These are phyloP conservation scores for Diaporthe batatas DNA, from an alignment of 2,329 filamentous ascomycete species.

Conservation along the genomic window DNA sequence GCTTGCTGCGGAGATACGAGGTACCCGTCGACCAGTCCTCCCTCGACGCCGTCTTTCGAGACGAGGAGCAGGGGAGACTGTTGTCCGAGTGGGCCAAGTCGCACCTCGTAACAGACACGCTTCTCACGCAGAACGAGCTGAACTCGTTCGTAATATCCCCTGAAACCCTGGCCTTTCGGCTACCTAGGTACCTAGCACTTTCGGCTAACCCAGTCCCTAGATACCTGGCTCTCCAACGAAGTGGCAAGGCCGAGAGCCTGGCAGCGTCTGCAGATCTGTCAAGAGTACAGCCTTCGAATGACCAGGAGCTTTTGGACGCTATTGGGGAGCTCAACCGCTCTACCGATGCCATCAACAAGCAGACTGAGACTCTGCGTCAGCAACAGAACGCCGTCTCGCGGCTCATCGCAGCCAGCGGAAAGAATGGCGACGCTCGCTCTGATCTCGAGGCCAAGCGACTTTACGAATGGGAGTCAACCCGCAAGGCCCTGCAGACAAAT, in stretches of 20 bases:
- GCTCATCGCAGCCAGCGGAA: constrained; percentile 60
- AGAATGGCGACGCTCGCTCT: constrained; percentile 51
- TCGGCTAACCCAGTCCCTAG: constrained; percentile 50
- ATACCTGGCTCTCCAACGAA: constrained; percentile 63
- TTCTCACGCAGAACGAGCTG: constrained; percentile 68
- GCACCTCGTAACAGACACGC: constrained; percentile 64
- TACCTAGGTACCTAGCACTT: not conserved
- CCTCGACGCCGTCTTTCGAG: constrained; percentile 54
- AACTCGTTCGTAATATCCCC: constrained; percentile 64
- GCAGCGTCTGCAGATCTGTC: constrained; percentile 60
- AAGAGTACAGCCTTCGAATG: constrained; percentile 64
- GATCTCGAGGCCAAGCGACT: constrained; percentile 52
- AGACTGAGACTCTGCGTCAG: constrained; percentile 70
- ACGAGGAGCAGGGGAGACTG: constrained; percentile 51
- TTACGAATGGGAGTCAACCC: constrained; percentile 56
- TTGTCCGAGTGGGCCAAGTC: constrained; percentile 63
- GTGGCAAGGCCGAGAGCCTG: constrained; percentile 62
- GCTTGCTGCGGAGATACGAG: constrained; percentile 50
- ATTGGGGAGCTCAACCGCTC: constrained; percentile 75
- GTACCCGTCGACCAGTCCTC: constrained; percentile 52
- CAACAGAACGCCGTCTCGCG: constrained; percentile 73
- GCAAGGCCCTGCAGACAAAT: constrained; percentile 57
- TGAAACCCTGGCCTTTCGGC: not conserved
- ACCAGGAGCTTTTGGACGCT: constrained; percentile 71
- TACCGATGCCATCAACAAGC: constrained; percentile 73